Evolutionary conservation across 108 stramenopile genomes (phyloP).

Genomic region (Schizochytrium sp.): DNA sequence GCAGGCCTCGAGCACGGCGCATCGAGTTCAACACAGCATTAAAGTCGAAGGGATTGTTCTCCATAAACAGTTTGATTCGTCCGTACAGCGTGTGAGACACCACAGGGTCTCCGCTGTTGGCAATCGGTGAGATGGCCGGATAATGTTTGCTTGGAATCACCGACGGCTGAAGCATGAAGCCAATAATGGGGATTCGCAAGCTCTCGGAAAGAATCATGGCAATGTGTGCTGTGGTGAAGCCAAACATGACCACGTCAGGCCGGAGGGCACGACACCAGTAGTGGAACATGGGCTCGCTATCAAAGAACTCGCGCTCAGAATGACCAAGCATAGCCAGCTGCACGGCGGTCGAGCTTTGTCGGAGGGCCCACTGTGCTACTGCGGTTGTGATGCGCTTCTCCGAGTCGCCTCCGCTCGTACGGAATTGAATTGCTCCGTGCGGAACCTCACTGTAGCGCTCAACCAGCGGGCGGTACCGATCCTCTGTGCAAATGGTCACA

Average conservation of each 20-base stretch:
- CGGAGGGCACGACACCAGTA: background rate
- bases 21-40: background rate
- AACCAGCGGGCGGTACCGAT: background rate
- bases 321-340: background rate
- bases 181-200: background rate
- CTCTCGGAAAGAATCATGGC: slow-evolving; percentile 11
- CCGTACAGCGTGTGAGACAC: background rate
- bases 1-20: background rate
- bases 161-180: slow-evolving; percentile 4
- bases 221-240: slow-evolving; percentile 16
- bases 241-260: slow-evolving; percentile 3
- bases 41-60: background rate
- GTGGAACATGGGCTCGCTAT: slow-evolving; percentile 3
- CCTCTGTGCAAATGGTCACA: background rate
- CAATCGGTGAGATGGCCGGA: background rate
- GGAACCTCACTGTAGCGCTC: background rate
- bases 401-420: background rate
- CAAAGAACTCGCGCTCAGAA: slow-evolving; percentile 4
- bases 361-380: background rate
- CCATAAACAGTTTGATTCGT: background rate
- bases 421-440: background rate
- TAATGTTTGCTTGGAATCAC: slow-evolving; percentile 10
- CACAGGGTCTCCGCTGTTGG: background rate
- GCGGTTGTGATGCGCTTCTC: slow-evolving; percentile 3
- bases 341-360: background rate